Evolutionary conservation across 2,329 filamentous ascomycete species (phyloP).

Genomic region (Arthroderma sp.): DNA sequence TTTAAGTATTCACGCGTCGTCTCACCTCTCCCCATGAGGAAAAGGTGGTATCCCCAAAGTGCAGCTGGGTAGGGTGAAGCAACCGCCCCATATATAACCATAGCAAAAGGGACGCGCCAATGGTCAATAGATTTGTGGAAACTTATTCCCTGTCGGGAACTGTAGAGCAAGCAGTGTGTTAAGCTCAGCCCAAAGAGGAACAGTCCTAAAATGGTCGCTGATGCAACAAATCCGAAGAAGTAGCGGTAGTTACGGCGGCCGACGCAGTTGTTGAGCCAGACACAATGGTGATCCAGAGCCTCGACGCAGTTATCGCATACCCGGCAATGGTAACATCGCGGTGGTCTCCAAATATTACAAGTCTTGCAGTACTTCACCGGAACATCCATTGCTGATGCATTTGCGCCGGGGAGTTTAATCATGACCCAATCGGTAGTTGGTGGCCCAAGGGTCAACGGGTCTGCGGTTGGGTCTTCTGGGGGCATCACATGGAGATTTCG

Average conservation of each 20-base stretch:
- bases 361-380: slow-evolving; percentile 97
- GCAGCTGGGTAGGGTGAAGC: slow-evolving; percentile 68
- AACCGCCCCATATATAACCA: slow-evolving; percentile 71
- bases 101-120: slow-evolving; percentile 71
- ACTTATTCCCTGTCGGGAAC: slow-evolving; percentile 46
- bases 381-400: slow-evolving; percentile 85
- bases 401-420: slow-evolving; percentile 64
- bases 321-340: slow-evolving; percentile 88
- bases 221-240: slow-evolving; percentile 83
- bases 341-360: slow-evolving; percentile 93
- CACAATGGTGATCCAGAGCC: slow-evolving; percentile 94
- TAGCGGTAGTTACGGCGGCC: slow-evolving; percentile 95
- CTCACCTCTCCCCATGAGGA: slow-evolving; percentile 79
- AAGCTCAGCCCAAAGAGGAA: slow-evolving; percentile 67
- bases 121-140: slow-evolving; percentile 57
- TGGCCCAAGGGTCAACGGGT: slow-evolving; percentile 68
- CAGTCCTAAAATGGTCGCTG: slow-evolving; percentile 60
- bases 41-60: slow-evolving; percentile 77
- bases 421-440: slow-evolving; percentile 88
- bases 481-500: slow-evolving; percentile 84
- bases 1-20: slow-evolving; percentile 95
- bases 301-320: slow-evolving; percentile 96
- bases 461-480: slow-evolving; percentile 58
- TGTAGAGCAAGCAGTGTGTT: slow-evolving; percentile 68
- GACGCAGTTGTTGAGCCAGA: slow-evolving; percentile 98